Base-by-base conservation (phyloP, 2,329 filamentous ascomycete genomes). In the Cordyceps pruinosa region DNA sequence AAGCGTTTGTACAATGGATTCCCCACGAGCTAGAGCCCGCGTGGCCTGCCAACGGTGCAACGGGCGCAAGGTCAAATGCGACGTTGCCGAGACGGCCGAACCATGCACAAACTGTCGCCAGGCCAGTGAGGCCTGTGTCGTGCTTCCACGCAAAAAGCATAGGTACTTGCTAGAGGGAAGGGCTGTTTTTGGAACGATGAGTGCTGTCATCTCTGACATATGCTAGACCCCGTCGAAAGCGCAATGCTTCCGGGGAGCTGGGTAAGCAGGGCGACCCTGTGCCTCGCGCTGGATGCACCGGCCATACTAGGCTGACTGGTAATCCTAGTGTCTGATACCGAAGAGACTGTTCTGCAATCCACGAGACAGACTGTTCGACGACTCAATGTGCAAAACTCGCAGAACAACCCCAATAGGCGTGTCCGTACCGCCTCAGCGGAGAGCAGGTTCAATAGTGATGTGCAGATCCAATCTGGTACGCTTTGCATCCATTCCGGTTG, bases 41-140 rank as follows among this genome's bases (percentile, higher is more conserved):
- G 32, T 55, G 35, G 51, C 51, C 26, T 55, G 51, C 30, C 51
- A 55, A 35, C 21, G 5, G 4, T 55, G 51, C 21, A 25, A 46
- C 9, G 17, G 19, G 15, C 51, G 41, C 41, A 55, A 55, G 30
- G 51, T 54, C 13, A 54, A 54, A 34, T 54, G 50, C n/a, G 50
- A 54, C 25, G 50, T 54, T 12, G 37, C 50, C 8, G 15, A 45
- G 26, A 54, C 50, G 21, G 13, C 12, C 12, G 7, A 2, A 9
- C 39, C 50, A 7, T 54, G 50, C 30, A 28, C 50, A 21, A 54
- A 54, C n/a, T 54, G 50, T 17, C 50, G 50, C 7, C 26, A 45
- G n/a, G 26, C 25, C n/a, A 26, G 39, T 2, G 26, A 23, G 7
- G 9, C n/a, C 10, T 54, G 50, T 30, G 13, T 35, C 9, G 41